Conservation (phyloP, 306 rosid species). For the Quercus mongolica region DNA sequence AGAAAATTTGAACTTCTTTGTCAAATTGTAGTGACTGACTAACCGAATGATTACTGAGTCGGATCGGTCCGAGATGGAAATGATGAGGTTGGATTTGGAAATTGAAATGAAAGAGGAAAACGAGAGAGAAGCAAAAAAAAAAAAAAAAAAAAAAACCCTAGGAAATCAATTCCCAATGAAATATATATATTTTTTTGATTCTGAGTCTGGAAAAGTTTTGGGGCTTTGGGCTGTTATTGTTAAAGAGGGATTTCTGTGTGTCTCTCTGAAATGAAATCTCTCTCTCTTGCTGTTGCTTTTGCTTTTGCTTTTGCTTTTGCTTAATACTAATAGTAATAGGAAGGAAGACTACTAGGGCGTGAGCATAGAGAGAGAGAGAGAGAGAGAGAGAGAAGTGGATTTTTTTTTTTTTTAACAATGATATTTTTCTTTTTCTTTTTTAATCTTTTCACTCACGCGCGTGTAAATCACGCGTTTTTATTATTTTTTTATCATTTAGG, state of each 20-base stretch:
- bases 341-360: slow-evolving; percentile 44
- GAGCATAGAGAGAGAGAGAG: slow-evolving; percentile 11
- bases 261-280: slow-evolving; percentile 13
- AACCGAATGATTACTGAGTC: slow-evolving; percentile 26
- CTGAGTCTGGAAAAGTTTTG: background rate
- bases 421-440: background rate
- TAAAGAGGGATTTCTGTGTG: background rate
- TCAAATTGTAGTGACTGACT: slow-evolving; percentile 16
- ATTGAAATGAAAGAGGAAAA: background rate
- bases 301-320: background rate
- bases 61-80: slow-evolving; percentile 16
- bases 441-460: slow-evolving; percentile 12
- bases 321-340: background rate
- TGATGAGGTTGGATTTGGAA: background rate
- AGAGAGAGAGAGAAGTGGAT: background rate
- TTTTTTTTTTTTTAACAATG: background rate
- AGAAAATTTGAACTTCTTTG: slow-evolving; percentile 9
- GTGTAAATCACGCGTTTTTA: background rate
- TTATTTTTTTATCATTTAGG: background rate
- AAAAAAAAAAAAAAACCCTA: slow-evolving; percentile 62
- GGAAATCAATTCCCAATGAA: slow-evolving; percentile 27
- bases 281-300: background rate
- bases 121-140: background rate
- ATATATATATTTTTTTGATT: background rate
- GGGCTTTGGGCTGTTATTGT: slow-evolving; percentile 1